Percentiles rank a stretch among this genome's conserved stretches.
These are phyloP conservation scores for Echinochloa phyllopogon DNA, from an alignment of 176 grass and related monocot genomes.

Conservation along the genomic window DNA sequence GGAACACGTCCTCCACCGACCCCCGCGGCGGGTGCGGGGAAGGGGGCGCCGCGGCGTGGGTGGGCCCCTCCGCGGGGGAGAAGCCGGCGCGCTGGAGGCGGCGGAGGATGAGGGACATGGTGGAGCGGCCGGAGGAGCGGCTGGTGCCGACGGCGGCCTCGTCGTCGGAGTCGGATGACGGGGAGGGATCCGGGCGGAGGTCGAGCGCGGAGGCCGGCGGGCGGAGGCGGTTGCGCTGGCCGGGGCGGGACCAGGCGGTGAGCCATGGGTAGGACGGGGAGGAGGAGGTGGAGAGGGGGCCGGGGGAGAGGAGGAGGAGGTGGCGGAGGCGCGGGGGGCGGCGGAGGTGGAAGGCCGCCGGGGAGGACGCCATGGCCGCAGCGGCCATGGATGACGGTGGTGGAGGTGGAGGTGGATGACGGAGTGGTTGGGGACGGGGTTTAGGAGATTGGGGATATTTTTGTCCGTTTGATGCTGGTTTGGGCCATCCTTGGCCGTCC, in stretches of 20 bases:
- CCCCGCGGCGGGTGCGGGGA: conserved; percentile 52
- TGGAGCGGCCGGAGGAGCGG: conserved; percentile 61
- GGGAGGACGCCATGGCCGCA: conserved; percentile 56
- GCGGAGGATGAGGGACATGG: conserved; percentile 81
- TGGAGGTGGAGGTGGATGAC: background rate
- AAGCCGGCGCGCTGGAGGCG: conserved; percentile 79
- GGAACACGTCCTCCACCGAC: conserved; percentile 89
- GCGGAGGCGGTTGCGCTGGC: conserved; percentile 23
- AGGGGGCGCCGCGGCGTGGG: background rate
- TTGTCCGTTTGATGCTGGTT: background rate
- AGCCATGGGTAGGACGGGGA: conserved; percentile 60
- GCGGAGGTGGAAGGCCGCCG: conserved; percentile 50
- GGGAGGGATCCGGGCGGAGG: conserved; percentile 67
- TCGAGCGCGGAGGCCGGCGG: conserved; percentile 52
- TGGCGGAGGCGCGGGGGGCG: conserved; percentile 51
- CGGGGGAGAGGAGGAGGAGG: conserved; percentile 47
- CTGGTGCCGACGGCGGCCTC: conserved; percentile 68
- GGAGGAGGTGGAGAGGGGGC: conserved; percentile 36
- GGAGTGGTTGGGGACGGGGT: conserved; percentile 18
- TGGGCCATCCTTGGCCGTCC: background rate
- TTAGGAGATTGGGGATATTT: conserved; percentile 49
- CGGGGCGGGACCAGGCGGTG: conserved; percentile 41
- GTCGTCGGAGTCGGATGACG: conserved; percentile 71
- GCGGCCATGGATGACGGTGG: conserved; percentile 54
- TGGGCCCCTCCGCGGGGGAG: conserved; percentile 43